Percentiles rank a stretch among this genome's conserved stretches.
Evolutionary conservation across 139 green algal genomes (phyloP).

Genomic region (Spirogloea muscicola): DNA sequence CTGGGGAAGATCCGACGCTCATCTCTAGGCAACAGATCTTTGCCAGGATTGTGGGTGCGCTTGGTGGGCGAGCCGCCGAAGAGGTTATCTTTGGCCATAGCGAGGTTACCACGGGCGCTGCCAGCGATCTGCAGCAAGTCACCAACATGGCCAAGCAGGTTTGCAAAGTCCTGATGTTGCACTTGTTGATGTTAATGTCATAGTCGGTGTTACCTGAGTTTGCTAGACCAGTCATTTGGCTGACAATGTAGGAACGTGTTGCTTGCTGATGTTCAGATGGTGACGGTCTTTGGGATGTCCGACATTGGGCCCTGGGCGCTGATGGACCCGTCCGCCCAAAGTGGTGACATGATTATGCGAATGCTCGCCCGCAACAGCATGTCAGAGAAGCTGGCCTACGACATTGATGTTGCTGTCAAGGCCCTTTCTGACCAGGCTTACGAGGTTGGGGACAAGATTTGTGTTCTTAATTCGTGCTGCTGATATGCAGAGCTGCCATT

Average conservation of each 20-base stretch:
- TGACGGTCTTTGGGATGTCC: conserved; percentile 97
- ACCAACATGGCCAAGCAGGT: conserved; percentile 55
- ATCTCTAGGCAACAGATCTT: conserved; percentile 96
- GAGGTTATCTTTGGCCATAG: conserved; percentile 94
- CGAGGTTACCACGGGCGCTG: conserved; percentile 92
- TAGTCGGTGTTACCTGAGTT: conserved; percentile 34
- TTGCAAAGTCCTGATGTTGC: background rate
- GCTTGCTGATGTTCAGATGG: conserved; percentile 72
- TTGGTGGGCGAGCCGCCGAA: conserved; percentile 94
- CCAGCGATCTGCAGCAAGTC: conserved; percentile 71
- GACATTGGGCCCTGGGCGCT: conserved; percentile 95
- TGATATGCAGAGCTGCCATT: no score
- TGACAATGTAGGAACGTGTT: no score
- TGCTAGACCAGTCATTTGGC: no score
- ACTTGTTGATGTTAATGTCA: conserved; percentile 32
- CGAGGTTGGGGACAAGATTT: no score
- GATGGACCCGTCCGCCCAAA: conserved; percentile 76
- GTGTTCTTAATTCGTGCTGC: no score
- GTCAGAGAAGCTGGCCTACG: conserved; percentile 87
- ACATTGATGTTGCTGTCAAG: conserved; percentile 88
- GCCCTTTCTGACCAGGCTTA: conserved; percentile 74
- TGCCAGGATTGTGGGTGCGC: conserved; percentile 89
- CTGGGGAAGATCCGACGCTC: conserved; percentile 90
- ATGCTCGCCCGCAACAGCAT: conserved; percentile 98
- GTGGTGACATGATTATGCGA: conserved; percentile 95